Evolutionary conservation across 2,329 filamentous ascomycete species (phyloP).

Genomic region (Sclerotinia minor): DNA sequence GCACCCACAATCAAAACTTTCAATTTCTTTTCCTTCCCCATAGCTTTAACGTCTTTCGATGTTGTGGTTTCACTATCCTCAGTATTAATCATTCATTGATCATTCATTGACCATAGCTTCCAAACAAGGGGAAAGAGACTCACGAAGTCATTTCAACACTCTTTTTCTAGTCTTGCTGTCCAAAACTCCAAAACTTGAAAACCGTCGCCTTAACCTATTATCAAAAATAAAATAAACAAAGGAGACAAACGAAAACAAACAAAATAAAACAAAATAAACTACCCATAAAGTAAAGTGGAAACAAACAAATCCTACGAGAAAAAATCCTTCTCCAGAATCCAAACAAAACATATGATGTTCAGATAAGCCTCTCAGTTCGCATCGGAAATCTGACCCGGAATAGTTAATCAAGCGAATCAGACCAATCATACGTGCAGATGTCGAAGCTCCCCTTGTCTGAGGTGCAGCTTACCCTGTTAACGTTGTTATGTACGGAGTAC

Average conservation of each 20-base stretch:
- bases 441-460: too few relatives aligned
- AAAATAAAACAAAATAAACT: not conserved
- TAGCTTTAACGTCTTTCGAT: not conserved
- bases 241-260: not conserved
- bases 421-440: conserved; percentile 8
- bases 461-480: not conserved
- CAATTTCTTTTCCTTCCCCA: not conserved
- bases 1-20: conserved; percentile 23
- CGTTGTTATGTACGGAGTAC: not conserved
- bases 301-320: not conserved
- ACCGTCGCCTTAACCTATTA: too few relatives aligned
- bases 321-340: not conserved
- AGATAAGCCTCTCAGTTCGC: not conserved
- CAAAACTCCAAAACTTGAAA: not conserved
- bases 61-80: not conserved
- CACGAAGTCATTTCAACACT: not conserved
- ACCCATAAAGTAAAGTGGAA: not conserved
- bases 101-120: not conserved
- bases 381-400: not conserved
- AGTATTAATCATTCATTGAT: not conserved
- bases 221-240: not conserved
- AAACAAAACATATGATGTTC: not conserved
- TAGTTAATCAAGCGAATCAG: not conserved
- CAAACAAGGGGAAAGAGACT: not conserved
- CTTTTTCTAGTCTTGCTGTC: not conserved